Evolutionary conservation across 257 asterid genomes (phyloP).

Genomic region (Verbascum thapsus): DNA sequence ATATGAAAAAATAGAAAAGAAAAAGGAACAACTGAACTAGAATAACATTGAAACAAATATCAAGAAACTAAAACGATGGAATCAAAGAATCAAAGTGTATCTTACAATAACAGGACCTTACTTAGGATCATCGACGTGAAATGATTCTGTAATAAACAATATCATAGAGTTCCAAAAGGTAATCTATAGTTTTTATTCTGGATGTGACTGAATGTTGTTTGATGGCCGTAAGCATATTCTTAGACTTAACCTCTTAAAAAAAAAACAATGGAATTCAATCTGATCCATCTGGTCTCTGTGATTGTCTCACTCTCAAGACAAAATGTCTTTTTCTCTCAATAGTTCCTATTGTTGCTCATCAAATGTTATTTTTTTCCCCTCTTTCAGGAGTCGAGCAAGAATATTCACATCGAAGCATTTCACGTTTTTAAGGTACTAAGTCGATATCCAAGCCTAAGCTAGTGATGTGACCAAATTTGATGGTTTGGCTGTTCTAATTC

Average conservation of each 20-base stretch:
- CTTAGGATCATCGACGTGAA: neutral
- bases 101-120: neutral
- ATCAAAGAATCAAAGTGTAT: neutral
- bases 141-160: neutral
- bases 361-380: conserved; percentile 31
- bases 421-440: conserved; percentile 83
- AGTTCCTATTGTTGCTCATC: neutral
- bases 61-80: conserved; percentile 2
- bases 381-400: conserved; percentile 88
- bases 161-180: conserved; percentile 3
- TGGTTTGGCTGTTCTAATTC: conserved; percentile 16
- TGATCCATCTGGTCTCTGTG: neutral
- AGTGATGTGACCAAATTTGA: neutral
- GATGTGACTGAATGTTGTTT: neutral
- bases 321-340: neutral
- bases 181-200: neutral
- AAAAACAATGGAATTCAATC: neutral
- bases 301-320: neutral
- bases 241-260: neutral
- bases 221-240: neutral
- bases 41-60: conserved; percentile 13
- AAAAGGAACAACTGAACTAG: neutral
- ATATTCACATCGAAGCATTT: conserved; percentile 89
- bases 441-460: conserved; percentile 6
- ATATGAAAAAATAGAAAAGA: conserved; percentile 4